Conservation (phyloP, 495 filamentous ascomycete species). For the Delitschia confertaspora region DNA sequence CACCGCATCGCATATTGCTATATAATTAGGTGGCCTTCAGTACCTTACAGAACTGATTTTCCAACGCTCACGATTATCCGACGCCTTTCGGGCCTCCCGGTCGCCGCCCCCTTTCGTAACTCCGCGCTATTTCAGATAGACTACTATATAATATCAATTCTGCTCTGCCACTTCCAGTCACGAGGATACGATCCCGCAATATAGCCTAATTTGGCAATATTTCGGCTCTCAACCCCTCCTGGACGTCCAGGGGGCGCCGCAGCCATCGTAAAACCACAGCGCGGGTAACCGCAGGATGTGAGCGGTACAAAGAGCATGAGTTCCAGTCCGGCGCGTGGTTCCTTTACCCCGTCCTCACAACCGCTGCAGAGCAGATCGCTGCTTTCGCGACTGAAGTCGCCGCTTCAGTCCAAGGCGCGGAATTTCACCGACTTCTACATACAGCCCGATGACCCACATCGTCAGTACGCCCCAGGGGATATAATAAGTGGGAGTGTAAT, state of each 20-base stretch:
- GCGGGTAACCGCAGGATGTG: slow-evolving; percentile 28
- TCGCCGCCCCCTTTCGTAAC: too few species aligned
- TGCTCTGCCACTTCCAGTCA: too few species aligned
- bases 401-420: slow-evolving; percentile 57
- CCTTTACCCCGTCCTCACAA: slow-evolving; percentile 12
- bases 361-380: slow-evolving; percentile 37
- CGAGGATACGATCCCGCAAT: too few species aligned
- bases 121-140: too few species aligned
- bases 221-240: too few species aligned
- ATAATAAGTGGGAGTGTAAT: slow-evolving; percentile 64
- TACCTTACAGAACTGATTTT: not conserved
- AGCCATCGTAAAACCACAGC: slow-evolving; percentile 1
- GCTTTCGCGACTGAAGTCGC: slow-evolving; percentile 50
- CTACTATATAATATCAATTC: too few species aligned
- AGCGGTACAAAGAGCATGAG: slow-evolving; percentile 30
- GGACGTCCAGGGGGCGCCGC: not conserved
- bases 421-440: slow-evolving; percentile 76
- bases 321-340: slow-evolving; percentile 26
- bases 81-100: not conserved
- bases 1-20: not conserved
- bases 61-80: not conserved
- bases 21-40: too few species aligned
- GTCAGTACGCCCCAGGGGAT: slow-evolving; percentile 67
- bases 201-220: too few species aligned
- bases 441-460: slow-evolving; percentile 75